Percentiles rank a stretch among this genome's conserved stretches.
Conservation (phyloP, 768 basidiomycete genomes). For the Kwoniella sp. region DNA sequence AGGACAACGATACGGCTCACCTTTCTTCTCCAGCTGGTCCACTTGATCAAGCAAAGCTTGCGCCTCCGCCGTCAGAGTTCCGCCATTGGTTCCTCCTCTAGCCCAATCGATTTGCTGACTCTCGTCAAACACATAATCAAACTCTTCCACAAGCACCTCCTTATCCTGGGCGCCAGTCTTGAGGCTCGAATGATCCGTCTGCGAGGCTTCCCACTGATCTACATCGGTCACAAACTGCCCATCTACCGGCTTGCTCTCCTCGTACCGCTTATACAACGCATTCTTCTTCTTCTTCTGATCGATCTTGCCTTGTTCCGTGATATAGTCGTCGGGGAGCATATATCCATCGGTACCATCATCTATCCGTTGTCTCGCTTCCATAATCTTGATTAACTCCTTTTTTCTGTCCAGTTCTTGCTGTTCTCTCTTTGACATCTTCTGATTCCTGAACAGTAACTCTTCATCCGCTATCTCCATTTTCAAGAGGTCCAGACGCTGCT, state of each 20-base stretch:
- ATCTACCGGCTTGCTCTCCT: slow-evolving; percentile 70
- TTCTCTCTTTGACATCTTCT: slow-evolving; percentile 86
- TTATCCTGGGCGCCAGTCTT: slow-evolving; percentile 91
- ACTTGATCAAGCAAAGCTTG: slow-evolving; percentile 82
- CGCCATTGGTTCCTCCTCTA: slow-evolving; percentile 69
- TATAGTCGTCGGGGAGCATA: slow-evolving; percentile 93
- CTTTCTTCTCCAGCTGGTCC: slow-evolving; percentile 84
- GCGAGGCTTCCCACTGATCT: slow-evolving; percentile 95
- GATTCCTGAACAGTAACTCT: slow-evolving; percentile 82
- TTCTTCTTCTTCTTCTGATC: slow-evolving; percentile 94
- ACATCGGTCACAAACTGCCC: slow-evolving; percentile 95
- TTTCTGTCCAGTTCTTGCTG: slow-evolving; percentile 79
- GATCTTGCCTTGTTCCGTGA: slow-evolving; percentile 97
- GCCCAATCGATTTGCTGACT: slow-evolving; percentile 95
- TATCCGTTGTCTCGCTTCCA: slow-evolving; percentile 90
- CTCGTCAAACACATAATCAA: slow-evolving; percentile 98
- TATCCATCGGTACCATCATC: slow-evolving; percentile 97
- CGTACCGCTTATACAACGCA: slow-evolving; percentile 89
- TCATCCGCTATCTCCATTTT: slow-evolving; percentile 93
- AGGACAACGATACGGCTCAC: no score
- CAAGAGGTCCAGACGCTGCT: slow-evolving; percentile 91
- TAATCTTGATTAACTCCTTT: slow-evolving; percentile 85
- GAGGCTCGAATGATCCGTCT: slow-evolving; percentile 85
- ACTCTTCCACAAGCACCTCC: slow-evolving; percentile 74
- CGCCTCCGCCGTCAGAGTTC: slow-evolving; percentile 78